These are phyloP conservation scores for Acorus gramineus DNA, from an alignment of 106 monocot genomes.

Conservation along the genomic window DNA sequence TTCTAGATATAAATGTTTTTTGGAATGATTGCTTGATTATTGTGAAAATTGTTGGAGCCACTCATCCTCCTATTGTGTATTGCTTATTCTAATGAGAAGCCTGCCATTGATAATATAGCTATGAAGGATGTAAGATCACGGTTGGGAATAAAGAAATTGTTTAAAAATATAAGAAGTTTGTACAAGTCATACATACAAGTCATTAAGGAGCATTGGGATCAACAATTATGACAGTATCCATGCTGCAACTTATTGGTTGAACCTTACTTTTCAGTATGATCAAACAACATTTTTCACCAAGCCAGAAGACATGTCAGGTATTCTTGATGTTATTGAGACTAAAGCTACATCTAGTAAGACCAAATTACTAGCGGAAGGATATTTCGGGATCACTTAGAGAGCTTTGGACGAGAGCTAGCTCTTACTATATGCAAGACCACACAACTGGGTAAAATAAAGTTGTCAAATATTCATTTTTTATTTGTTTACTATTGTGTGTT, in stretches of 20 bases:
- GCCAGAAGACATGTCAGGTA: neutral
- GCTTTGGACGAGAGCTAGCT: no score
- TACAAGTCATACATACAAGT: neutral
- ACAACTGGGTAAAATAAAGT: no score
- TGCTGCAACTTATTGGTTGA: neutral
- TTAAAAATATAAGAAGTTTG: neutral
- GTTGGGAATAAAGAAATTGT: neutral
- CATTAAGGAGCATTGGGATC: neutral
- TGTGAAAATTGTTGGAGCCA: neutral
- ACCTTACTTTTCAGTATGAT: neutral
- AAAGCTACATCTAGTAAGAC: no score
- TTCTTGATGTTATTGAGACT: no score
- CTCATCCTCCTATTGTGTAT: neutral
- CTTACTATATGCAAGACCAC: no score
- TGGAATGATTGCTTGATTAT: constrained; percentile 1
- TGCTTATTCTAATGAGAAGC: constrained; percentile 1
- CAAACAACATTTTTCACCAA: neutral
- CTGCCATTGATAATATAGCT: neutral
- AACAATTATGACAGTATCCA: neutral
- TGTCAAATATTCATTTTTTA: no score
- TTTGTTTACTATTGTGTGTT: no score
- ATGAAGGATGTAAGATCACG: neutral
- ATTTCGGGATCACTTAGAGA: no score
- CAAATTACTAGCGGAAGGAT: no score
- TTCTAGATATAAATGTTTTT: constrained; percentile 4